Conservation (phyloP, 2,329 filamentous ascomycete genomes). For the Xylariales sp. region DNA sequence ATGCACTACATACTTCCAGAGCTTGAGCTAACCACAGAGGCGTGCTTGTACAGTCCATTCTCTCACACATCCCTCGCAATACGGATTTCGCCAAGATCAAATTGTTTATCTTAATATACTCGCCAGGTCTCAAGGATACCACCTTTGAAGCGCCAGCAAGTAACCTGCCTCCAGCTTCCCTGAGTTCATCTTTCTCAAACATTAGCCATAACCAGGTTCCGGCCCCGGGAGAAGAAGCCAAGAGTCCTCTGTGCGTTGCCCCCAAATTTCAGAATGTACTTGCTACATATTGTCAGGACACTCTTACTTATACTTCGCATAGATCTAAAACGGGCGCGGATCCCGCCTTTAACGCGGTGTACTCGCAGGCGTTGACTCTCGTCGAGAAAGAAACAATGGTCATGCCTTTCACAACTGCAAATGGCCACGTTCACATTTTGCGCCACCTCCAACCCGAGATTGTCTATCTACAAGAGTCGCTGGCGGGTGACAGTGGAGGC, state of each 20-base stretch:
- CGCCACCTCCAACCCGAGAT: conserved; percentile 81
- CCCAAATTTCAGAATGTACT: no score
- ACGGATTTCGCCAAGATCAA: conserved; percentile 70
- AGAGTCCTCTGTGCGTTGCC: conserved; percentile 49
- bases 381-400: conserved; percentile 85
- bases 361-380: conserved; percentile 71
- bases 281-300: no score
- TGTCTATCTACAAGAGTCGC: conserved; percentile 82
- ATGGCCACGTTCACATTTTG: conserved; percentile 80
- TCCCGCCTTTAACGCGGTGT: conserved; percentile 71
- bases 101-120: conserved; percentile 86
- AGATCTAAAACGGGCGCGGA: conserved; percentile 40
- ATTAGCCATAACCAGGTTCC: conserved; percentile 71
- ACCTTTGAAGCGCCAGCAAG: conserved; percentile 44
- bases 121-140: conserved; percentile 71
- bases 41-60: conserved; percentile 81
- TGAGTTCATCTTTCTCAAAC: conserved; percentile 81
- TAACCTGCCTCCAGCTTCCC: conserved; percentile 59
- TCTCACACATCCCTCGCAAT: conserved; percentile 80
- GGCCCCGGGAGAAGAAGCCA: conserved; percentile 60
- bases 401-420: conserved; percentile 80
- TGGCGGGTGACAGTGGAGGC: conserved; percentile 71
- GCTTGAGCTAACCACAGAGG: no score
- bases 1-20: no score
- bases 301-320: conserved; percentile 7